Conservation (phyloP, 2,329 filamentous ascomycete species). For the Colletotrichum sojae region DNA sequence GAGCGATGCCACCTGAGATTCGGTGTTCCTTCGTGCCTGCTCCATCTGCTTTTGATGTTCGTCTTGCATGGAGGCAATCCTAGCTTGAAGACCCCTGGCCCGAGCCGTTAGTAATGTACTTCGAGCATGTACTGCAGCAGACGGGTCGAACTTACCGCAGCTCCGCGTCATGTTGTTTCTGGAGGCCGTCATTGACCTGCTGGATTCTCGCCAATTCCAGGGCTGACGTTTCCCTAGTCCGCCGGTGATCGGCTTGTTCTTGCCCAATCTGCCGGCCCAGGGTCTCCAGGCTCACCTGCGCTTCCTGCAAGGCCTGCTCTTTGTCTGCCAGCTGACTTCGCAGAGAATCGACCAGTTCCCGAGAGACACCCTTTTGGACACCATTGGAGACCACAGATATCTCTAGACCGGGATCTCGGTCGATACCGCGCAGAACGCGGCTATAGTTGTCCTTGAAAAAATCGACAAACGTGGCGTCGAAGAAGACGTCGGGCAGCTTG, state of each 20-base stretch:
- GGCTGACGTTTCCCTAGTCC: conserved; percentile 70
- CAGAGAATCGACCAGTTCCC: conserved; percentile 90
- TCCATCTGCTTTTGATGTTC: conserved; percentile 41
- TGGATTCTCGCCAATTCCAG: conserved; percentile 72
- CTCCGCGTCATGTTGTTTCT: conserved; percentile 78
- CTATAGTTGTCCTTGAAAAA: conserved; percentile 98
- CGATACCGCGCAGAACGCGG: conserved; percentile 85
- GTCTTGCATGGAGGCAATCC: conserved; percentile 40
- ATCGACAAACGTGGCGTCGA: conserved; percentile 89
- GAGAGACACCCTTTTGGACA: conserved; percentile 90
- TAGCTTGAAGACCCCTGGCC: conserved; percentile 35
- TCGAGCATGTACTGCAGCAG: neutral
- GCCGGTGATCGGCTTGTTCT: conserved; percentile 80
- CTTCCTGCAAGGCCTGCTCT: conserved; percentile 65
- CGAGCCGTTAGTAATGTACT: neutral
- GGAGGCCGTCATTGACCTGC: conserved; percentile 78
- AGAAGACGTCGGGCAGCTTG: conserved; percentile 83
- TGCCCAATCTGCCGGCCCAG: conserved; percentile 74
- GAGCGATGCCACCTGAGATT: conserved; percentile 58
- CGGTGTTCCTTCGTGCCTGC: conserved; percentile 61
- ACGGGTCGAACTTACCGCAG: conserved; percentile 60
- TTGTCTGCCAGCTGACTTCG: conserved; percentile 83
- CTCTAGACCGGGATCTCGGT: conserved; percentile 91
- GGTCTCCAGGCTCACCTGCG: conserved; percentile 60
- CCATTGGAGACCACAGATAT: conserved; percentile 85